Conservation (phyloP, 2,329 filamentous ascomycete genomes). For the Xylariaceae sp. region DNA sequence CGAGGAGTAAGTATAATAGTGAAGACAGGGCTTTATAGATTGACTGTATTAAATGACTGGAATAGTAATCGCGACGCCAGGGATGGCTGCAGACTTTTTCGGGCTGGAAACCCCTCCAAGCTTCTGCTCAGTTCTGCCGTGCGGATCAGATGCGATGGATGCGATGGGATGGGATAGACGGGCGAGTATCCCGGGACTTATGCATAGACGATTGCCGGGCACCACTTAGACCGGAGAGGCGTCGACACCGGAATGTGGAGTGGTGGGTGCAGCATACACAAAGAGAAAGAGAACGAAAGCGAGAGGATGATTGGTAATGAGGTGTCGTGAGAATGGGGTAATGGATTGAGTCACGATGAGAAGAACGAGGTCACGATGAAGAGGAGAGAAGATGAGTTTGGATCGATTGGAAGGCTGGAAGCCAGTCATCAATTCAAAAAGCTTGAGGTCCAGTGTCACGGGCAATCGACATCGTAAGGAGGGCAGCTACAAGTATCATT, state of each 20-base stretch:
- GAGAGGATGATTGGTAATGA: slow-evolving; percentile 1
- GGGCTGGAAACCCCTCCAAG: neutral
- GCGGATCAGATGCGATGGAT: neutral
- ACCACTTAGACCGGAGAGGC: slow-evolving; percentile 7
- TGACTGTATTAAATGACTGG: neutral
- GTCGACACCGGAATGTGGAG: slow-evolving; percentile 7
- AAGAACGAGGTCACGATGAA: slow-evolving; percentile 1
- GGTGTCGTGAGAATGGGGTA: slow-evolving; percentile 2
- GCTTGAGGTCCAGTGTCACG: neutral
- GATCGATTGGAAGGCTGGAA: neutral
- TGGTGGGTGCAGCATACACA: neutral
- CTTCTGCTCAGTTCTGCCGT: too few species aligned
- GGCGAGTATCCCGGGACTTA: neutral
- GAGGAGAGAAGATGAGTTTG: neutral
- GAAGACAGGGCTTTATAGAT: neutral
- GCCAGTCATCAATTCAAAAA: neutral
- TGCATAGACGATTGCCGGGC: neutral
- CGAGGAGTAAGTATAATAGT: neutral
- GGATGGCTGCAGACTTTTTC: neutral
- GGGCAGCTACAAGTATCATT: too few species aligned
- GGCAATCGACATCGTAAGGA: too few species aligned
- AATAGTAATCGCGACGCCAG: slow-evolving; percentile 1
- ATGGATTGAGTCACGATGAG: slow-evolving; percentile 10
- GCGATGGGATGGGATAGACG: neutral
- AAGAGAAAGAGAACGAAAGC: neutral